Evolutionary conservation across 768 basidiomycete genomes (phyloP).

Genomic region (Rhodotorula toruloides): DNA sequence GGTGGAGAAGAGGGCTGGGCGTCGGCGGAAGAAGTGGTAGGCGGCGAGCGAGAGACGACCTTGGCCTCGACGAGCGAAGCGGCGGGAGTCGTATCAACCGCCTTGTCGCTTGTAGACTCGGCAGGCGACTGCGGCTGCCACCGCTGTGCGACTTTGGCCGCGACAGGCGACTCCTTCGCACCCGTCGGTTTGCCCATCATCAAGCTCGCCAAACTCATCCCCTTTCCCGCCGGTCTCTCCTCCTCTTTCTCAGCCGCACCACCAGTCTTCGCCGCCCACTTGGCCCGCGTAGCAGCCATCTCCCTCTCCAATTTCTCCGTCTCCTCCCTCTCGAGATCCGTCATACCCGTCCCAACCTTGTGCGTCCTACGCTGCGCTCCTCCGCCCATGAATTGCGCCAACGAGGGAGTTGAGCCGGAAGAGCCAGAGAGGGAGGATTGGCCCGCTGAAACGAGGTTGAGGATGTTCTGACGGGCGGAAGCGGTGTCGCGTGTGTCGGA

Average conservation of each 20-base stretch:
- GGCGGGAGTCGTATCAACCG: neutral
- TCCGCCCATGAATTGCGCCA: slow-evolving; percentile 37
- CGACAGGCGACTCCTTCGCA: no score
- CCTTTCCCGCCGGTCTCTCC: neutral
- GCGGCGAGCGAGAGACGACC: slow-evolving; percentile 14
- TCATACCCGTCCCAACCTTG: slow-evolving; percentile 20
- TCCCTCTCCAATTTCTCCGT: slow-evolving; percentile 30
- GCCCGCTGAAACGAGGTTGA: slow-evolving; percentile 17
- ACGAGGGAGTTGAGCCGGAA: slow-evolving; percentile 5
- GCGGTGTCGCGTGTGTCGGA: slow-evolving; percentile 18
- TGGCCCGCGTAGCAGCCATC: slow-evolving; percentile 24
- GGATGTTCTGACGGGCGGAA: slow-evolving; percentile 31
- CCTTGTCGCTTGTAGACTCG: neutral
- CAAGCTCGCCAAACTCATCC: slow-evolving; percentile 21
- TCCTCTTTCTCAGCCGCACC: neutral
- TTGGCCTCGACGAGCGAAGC: slow-evolving; percentile 29
- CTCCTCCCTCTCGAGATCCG: slow-evolving; percentile 23
- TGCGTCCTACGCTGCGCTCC: slow-evolving; percentile 6
- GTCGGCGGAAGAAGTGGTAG: neutral
- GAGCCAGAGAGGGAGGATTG: neutral
- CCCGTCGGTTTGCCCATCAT: slow-evolving; percentile 10
- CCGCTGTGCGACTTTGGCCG: neutral
- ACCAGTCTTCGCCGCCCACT: slow-evolving; percentile 23
- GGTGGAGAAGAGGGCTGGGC: neutral
- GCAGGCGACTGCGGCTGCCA: slow-evolving; percentile 3